Evolutionary conservation across 164 flowering plant species (phyloP).

Genomic region (Annona cherimola): DNA sequence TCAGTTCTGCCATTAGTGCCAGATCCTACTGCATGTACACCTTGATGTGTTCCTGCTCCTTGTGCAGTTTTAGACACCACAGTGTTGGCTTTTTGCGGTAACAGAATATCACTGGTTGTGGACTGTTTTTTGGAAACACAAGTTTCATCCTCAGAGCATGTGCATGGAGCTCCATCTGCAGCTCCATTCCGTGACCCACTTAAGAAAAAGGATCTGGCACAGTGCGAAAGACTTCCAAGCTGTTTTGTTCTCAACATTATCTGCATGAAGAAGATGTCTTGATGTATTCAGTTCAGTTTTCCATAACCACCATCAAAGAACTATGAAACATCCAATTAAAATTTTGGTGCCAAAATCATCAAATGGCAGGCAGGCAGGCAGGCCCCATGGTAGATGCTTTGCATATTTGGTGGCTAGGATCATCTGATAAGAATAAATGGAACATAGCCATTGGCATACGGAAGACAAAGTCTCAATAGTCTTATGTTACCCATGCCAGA

Average conservation of each 20-base stretch:
- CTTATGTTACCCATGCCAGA: background rate
- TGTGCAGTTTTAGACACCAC: constrained; percentile 31
- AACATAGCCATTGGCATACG: background rate
- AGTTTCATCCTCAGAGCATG: constrained; percentile 71
- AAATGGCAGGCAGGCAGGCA: too few relatives aligned
- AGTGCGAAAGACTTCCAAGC: constrained; percentile 56
- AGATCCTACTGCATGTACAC: constrained; percentile 30
- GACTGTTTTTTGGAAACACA: constrained; percentile 45
- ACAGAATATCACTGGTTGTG: constrained; percentile 24
- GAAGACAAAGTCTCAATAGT: background rate
- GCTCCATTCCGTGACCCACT: constrained; percentile 64
- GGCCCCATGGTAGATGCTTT: background rate
- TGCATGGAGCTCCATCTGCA: constrained; percentile 72
- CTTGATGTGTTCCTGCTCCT: constrained; percentile 26
- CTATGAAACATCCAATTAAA: background rate
- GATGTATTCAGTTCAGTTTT: background rate
- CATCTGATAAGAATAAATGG: background rate
- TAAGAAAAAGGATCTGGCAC: constrained; percentile 73
- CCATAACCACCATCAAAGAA: background rate
- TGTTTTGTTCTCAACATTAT: constrained; percentile 88
- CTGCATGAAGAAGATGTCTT: constrained; percentile 23
- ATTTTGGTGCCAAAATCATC: background rate
- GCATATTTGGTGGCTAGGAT: background rate
- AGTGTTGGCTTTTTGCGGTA: constrained; percentile 32
- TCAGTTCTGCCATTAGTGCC: constrained; percentile 28